phyloP scores from a whole-genome alignment of 495 filamentous ascomycete genomes.

The Cladorrhinum samala region DNA sequence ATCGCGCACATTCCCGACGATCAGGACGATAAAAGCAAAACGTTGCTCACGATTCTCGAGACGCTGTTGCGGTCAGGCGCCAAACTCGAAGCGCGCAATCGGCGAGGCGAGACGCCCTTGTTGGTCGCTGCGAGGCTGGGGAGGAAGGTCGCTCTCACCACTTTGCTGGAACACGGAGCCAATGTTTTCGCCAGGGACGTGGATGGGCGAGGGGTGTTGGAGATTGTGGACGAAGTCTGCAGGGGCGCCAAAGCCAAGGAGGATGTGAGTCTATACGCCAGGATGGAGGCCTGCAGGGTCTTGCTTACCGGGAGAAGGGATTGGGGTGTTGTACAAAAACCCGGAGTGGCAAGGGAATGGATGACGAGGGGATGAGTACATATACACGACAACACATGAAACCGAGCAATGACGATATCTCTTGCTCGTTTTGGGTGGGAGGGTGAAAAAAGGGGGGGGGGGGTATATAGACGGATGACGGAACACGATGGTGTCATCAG shows the following conservation, averaged over 20 bases:
- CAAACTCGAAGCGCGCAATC: slow-evolving; percentile 36
- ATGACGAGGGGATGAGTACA: slow-evolving; percentile 2
- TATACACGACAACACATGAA: neutral
- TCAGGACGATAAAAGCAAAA: slow-evolving; percentile 34
- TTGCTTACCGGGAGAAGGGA: slow-evolving; percentile 26
- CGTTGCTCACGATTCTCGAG: slow-evolving; percentile 24
- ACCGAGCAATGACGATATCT: too few species aligned
- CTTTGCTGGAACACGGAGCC: slow-evolving; percentile 37
- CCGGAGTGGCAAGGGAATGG: slow-evolving; percentile 16
- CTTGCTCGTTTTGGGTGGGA: too few species aligned
- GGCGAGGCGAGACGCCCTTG: slow-evolving; percentile 41
- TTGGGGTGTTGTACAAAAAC: slow-evolving; percentile 16
- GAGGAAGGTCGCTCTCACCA: slow-evolving; percentile 37
- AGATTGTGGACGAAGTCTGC: slow-evolving; percentile 28
- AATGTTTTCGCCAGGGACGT: slow-evolving; percentile 39
- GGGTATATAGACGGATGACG: too few species aligned
- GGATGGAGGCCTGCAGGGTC: slow-evolving; percentile 27
- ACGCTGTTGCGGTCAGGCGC: slow-evolving; percentile 29
- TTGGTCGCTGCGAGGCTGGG: slow-evolving; percentile 40
- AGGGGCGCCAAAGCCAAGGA: slow-evolving; percentile 6
- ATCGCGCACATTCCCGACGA: slow-evolving; percentile 36
- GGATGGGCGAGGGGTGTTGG: slow-evolving; percentile 31
- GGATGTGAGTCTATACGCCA: slow-evolving; percentile 22
- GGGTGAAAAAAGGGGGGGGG: too few species aligned
- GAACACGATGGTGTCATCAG: too few species aligned